Conservation (phyloP, 2,329 filamentous ascomycete genomes). For the Microsporum canis region DNA sequence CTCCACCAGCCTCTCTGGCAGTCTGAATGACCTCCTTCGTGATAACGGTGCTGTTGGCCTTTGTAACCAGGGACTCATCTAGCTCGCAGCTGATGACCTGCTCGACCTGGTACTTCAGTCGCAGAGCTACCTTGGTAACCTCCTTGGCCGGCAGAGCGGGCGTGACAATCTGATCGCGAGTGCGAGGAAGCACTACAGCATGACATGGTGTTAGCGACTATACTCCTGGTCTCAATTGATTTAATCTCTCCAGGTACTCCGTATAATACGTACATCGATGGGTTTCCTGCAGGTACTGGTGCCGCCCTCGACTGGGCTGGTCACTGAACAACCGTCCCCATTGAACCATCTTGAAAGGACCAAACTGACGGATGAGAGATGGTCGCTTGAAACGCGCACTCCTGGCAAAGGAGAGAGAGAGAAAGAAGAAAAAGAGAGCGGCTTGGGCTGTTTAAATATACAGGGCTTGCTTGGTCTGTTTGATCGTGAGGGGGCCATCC, state of each 20-base stretch:
- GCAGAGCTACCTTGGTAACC: slow-evolving; percentile 81
- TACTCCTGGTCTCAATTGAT: neutral
- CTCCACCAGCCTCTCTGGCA: slow-evolving; percentile 68
- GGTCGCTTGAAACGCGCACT: neutral
- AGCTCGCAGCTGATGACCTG: slow-evolving; percentile 84
- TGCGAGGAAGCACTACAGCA: slow-evolving; percentile 33
- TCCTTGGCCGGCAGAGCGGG: slow-evolving; percentile 63
- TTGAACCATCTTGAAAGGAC: slow-evolving; percentile 24
- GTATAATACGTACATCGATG: slow-evolving; percentile 27
- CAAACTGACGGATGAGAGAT: neutral
- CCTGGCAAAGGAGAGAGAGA: neutral
- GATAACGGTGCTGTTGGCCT: slow-evolving; percentile 74
- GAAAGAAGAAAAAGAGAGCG: neutral
- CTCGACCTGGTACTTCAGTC: slow-evolving; percentile 82
- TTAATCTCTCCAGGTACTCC: neutral
- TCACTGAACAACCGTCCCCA: slow-evolving; percentile 27
- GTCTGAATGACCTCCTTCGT: slow-evolving; percentile 68
- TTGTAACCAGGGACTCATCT: slow-evolving; percentile 60
- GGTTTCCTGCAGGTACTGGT: slow-evolving; percentile 26
- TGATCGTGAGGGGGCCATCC: neutral
- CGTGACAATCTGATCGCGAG: slow-evolving; percentile 31
- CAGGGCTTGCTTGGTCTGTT: neutral
- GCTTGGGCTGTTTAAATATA: neutral
- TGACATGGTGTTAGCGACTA: neutral
- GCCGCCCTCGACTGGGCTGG: slow-evolving; percentile 18